A percentile compares a stretch with the other conserved stretches of the same genome.
These are phyloP conservation scores for Yamadazyma dushanensis DNA, from an alignment of 1,139 yeast genomes.

Conservation along the genomic window DNA sequence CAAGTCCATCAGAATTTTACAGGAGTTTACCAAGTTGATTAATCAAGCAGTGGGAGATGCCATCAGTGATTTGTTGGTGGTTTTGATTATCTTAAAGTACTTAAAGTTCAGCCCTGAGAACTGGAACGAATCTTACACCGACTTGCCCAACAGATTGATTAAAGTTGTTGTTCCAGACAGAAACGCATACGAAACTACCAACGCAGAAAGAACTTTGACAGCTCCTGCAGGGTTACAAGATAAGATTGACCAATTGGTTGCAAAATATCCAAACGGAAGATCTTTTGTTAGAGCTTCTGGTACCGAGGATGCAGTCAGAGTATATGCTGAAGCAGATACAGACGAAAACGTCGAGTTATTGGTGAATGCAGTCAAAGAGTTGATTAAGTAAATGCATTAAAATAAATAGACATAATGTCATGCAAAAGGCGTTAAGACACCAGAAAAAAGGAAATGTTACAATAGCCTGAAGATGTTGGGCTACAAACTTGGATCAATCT, in stretches of 20 bases:
- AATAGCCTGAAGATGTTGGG: no score
- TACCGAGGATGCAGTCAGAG: slow-evolving; percentile 95
- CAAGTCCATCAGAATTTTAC: slow-evolving; percentile 51
- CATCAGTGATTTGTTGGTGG: slow-evolving; percentile 80
- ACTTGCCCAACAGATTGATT: slow-evolving; percentile 80
- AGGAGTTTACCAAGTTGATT: slow-evolving; percentile 65
- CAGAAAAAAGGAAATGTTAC: no score
- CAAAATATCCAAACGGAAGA: slow-evolving; percentile 62
- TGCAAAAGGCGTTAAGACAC: no score
- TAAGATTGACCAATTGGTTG: slow-evolving; percentile 66
- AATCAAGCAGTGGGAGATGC: slow-evolving; percentile 99
- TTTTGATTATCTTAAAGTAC: slow-evolving; percentile 63
- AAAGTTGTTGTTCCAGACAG: slow-evolving; percentile 87
- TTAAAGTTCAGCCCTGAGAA: slow-evolving; percentile 56
- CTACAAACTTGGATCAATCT: no score
- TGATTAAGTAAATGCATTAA: slow-evolving; percentile 22
- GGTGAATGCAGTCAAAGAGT: slow-evolving; percentile 32
- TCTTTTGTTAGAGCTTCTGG: slow-evolving; percentile 97
- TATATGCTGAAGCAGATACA: slow-evolving; percentile 84
- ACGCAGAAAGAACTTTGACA: slow-evolving; percentile 82
- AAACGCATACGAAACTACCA: slow-evolving; percentile 74
- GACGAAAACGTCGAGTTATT: slow-evolving; percentile 33
- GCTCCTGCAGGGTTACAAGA: slow-evolving; percentile 79
- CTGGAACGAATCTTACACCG: slow-evolving; percentile 80
- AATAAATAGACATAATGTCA: no score